phyloP scores from a whole-genome alignment of 1,284 basidiomycete species.

The Tausonia pullulans region DNA sequence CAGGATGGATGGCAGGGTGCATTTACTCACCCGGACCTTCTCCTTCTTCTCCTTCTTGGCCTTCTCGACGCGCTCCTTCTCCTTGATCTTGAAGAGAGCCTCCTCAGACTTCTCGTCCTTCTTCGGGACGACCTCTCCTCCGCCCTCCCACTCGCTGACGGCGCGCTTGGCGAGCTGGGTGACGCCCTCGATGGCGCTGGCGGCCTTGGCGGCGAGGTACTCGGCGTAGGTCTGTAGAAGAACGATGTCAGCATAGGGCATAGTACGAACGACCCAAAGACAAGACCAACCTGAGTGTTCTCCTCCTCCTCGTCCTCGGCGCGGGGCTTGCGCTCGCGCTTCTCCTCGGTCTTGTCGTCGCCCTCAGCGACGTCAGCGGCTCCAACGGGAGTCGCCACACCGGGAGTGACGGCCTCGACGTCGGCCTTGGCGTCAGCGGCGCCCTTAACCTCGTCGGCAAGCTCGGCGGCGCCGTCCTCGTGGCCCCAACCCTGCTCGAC shows the following conservation, averaged over 20 bases:
- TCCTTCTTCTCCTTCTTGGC: slow-evolving; percentile 32
- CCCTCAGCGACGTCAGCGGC: slow-evolving; percentile 21
- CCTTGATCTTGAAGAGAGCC: slow-evolving; percentile 32
- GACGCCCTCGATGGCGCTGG: slow-evolving; percentile 24
- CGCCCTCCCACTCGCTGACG: slow-evolving; percentile 23
- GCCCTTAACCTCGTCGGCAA: slow-evolving; percentile 38
- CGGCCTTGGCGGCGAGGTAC: slow-evolving; percentile 35
- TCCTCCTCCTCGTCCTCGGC: slow-evolving; percentile 77
- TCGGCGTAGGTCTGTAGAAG: slow-evolving; percentile 34
- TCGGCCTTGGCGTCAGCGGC: slow-evolving; percentile 32
- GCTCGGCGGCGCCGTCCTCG: slow-evolving; percentile 52
- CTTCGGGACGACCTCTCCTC: slow-evolving; percentile 30
- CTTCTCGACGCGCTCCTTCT: slow-evolving; percentile 26
- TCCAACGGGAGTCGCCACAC: slow-evolving; percentile 28
- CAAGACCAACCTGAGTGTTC: slow-evolving; percentile 53
- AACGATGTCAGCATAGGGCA: neutral
- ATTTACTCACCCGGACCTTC: slow-evolving; percentile 28
- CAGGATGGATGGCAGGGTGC: neutral
- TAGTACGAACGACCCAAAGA: slow-evolving; percentile 34
- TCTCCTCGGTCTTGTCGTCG: slow-evolving; percentile 27
- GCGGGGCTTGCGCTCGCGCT: slow-evolving; percentile 37
- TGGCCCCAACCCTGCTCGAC: slow-evolving; percentile 84
- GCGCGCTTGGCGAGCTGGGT: slow-evolving; percentile 25
- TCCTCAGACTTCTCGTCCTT: slow-evolving; percentile 28
- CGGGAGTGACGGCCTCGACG: slow-evolving; percentile 39